Conservation (phyloP, 73 alveolate species). For the Paramecium tetraurelia region DNA sequence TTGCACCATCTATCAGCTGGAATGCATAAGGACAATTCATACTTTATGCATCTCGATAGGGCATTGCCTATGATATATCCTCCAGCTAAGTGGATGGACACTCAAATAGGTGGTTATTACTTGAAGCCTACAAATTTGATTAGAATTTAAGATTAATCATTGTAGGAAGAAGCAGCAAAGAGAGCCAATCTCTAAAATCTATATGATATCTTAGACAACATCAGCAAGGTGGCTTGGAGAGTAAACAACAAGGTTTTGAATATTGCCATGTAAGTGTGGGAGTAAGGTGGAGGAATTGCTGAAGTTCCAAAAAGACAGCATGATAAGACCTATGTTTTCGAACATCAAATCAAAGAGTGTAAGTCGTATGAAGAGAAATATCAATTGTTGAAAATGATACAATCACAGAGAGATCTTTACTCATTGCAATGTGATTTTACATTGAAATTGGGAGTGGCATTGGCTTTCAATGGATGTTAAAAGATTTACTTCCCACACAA, state of each 20-base stretch:
- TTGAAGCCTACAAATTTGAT: conserved; percentile 76
- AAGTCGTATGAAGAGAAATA: conserved; percentile 72
- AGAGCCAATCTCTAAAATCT: conserved; percentile 67
- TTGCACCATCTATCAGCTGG: conserved; percentile 53
- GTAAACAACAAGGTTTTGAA: conserved; percentile 78
- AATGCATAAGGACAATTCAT: conserved; percentile 64
- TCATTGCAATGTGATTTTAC: conserved; percentile 81
- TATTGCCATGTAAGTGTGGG: conserved; percentile 79
- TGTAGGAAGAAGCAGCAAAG: conserved; percentile 71
- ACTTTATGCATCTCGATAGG: conserved; percentile 77
- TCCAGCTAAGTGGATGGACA: conserved; percentile 89
- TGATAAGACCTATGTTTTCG: conserved; percentile 73
- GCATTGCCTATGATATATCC: conserved; percentile 86
- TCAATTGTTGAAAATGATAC: conserved; percentile 72
- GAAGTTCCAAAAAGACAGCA: conserved; percentile 76
- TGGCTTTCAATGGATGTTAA: conserved; percentile 70
- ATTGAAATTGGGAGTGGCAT: conserved; percentile 77
- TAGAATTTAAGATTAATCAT: conserved; percentile 65
- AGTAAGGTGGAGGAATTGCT: conserved; percentile 88
- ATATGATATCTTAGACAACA: conserved; percentile 69
- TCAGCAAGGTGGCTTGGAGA: conserved; percentile 89
- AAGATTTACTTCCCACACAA: conserved; percentile 92
- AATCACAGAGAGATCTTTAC: conserved; percentile 79
- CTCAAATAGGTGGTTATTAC: conserved; percentile 82
- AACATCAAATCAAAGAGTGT: conserved; percentile 64